These are phyloP conservation scores for Hansenula lynferdii DNA, from an alignment of 1,139 yeast species.

Conservation along the genomic window DNA sequence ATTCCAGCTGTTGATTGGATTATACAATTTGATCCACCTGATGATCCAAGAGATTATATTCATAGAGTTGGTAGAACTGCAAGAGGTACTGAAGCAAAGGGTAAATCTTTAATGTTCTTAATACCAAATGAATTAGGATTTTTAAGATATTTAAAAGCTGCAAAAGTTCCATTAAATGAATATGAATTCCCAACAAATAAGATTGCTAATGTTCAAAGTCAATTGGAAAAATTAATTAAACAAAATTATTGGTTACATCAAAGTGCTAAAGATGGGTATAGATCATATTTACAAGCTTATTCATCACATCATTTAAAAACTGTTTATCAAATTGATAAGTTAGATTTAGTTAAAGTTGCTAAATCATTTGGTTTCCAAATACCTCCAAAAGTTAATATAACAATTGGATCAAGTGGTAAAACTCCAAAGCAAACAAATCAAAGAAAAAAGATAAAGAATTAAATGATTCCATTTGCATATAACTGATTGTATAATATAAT, in stretches of 20 bases:
- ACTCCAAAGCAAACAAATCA: constrained; percentile 27
- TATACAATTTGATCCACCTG: constrained; percentile 96
- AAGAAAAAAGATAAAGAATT: constrained; percentile 18
- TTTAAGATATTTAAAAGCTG: constrained; percentile 88
- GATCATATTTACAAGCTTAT: constrained; percentile 94
- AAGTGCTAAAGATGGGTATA: constrained; percentile 95
- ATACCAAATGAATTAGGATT: constrained; percentile 94
- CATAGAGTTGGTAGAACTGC: constrained; percentile 99
- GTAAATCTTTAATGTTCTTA: constrained; percentile 91
- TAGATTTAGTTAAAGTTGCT: constrained; percentile 92
- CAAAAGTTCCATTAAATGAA: constrained; percentile 95
- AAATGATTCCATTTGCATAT: neutral
- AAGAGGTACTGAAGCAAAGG: constrained; percentile 87
- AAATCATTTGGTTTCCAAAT: constrained; percentile 91
- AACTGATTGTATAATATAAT: constrained; percentile 1
- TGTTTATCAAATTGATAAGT: constrained; percentile 91
- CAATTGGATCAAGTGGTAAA: constrained; percentile 90
- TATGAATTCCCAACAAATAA: constrained; percentile 92
- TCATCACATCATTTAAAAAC: constrained; percentile 95
- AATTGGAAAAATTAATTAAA: constrained; percentile 83
- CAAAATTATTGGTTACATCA: constrained; percentile 93
- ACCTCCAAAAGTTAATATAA: constrained; percentile 95
- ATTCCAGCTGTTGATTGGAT: constrained; percentile 98
- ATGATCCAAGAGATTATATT: constrained; percentile 97
- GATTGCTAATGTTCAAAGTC: constrained; percentile 94